A percentile compares a stretch with the other conserved stretches of the same genome.
Conservation (phyloP, 768 basidiomycete genomes). For the Leucosporidium creatinivorum region DNA sequence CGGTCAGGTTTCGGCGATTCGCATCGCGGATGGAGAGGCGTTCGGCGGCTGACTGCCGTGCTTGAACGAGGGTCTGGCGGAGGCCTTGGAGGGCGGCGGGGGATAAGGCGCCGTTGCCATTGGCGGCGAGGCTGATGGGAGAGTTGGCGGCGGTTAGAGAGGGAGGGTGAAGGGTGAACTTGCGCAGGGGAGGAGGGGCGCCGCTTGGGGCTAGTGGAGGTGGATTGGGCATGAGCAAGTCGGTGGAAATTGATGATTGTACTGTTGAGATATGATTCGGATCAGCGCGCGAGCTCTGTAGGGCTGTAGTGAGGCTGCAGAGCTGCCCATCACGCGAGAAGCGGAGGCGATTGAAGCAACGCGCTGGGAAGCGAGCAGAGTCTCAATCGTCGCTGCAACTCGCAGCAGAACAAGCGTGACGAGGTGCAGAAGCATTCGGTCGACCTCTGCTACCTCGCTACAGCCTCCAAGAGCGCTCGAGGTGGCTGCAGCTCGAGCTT, state of each 20-base stretch:
- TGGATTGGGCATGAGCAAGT: background rate
- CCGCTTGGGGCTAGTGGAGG: background rate
- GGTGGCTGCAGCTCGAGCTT: too few species aligned
- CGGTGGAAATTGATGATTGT: too few species aligned
- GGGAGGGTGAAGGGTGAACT: constrained; percentile 1
- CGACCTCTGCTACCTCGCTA: too few species aligned
- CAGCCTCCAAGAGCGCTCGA: too few species aligned
- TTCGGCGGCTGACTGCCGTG: constrained; percentile 8
- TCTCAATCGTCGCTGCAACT: background rate
- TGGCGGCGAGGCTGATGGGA: background rate
- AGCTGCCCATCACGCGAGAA: too few species aligned
- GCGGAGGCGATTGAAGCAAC: background rate
- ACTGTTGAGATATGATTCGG: background rate
- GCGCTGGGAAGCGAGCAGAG: too few species aligned
- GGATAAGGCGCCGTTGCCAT: constrained; percentile 2
- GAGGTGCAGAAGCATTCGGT: too few species aligned
- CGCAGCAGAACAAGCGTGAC: background rate
- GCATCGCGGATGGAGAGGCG: constrained; percentile 1
- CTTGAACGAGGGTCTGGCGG: constrained; percentile 11
- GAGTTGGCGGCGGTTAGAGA: constrained; percentile 8
- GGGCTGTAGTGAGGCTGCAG: background rate
- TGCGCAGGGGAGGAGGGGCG: background rate
- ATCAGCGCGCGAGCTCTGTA: background rate
- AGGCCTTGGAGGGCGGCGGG: constrained; percentile 13
- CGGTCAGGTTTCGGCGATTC: constrained; percentile 6